These are phyloP conservation scores for Eucalyptus caleyi DNA, from an alignment of 345 rosid species.

Conservation along the genomic window DNA sequence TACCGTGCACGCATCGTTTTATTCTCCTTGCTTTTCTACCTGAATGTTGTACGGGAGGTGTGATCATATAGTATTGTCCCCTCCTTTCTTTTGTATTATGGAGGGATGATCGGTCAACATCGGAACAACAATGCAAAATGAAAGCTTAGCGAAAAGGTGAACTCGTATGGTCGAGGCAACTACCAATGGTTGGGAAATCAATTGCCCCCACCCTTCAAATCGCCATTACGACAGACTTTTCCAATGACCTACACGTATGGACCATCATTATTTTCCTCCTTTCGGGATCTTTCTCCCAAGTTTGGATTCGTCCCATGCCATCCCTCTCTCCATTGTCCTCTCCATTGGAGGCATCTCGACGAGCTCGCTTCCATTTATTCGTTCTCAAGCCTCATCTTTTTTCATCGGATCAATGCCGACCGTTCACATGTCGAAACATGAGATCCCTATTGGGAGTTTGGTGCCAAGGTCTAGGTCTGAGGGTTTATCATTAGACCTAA, in stretches of 20 bases:
- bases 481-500: background rate
- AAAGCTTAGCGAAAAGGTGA: background rate
- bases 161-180: background rate
- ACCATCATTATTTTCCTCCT: background rate
- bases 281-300: background rate
- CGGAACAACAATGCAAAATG: background rate
- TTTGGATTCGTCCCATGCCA: background rate
- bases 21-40: background rate
- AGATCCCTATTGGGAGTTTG: background rate
- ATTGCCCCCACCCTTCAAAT: constrained; percentile 11
- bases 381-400: background rate
- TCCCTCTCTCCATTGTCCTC: background rate
- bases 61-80: background rate
- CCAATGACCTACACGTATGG: background rate
- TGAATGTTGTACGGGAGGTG: background rate
- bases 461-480: background rate
- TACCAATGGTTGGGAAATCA: constrained; percentile 24
- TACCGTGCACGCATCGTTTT: background rate
- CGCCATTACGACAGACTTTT: background rate
- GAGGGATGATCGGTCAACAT: constrained; percentile 5
- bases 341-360: background rate
- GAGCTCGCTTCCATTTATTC: background rate
- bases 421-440: background rate
- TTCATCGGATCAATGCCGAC: background rate
- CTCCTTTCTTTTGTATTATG: background rate